Evolutionary conservation across 768 basidiomycete species (phyloP).

Genomic region (Hygrophoropsis aurantiaca): DNA sequence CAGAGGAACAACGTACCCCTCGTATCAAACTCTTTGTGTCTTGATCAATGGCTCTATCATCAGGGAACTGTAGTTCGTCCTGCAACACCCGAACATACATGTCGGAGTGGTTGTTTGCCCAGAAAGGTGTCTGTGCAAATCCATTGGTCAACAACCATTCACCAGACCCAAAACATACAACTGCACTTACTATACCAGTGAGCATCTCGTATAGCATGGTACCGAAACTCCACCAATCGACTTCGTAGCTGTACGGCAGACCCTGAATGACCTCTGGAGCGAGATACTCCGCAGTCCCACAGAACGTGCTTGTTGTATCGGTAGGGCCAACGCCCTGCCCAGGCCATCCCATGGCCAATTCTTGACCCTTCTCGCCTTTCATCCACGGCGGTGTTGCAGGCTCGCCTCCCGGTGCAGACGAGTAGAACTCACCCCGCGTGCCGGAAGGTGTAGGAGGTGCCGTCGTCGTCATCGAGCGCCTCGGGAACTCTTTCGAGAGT

Average conservation of each 20-base stretch:
- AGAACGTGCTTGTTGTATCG: constrained; percentile 85
- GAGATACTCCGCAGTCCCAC: constrained; percentile 94
- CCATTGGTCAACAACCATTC: constrained; percentile 17
- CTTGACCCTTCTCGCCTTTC: constrained; percentile 59
- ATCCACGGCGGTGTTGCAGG: constrained; percentile 76
- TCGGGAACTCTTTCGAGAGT: constrained; percentile 86
- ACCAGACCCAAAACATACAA: constrained; percentile 13
- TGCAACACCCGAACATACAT: constrained; percentile 94
- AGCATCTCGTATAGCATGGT: constrained; percentile 98
- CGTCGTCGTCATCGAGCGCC: constrained; percentile 43
- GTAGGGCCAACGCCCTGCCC: constrained; percentile 45
- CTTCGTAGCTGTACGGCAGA: constrained; percentile 85
- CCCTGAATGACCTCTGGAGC: constrained; percentile 97
- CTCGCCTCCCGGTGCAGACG: constrained; percentile 36
- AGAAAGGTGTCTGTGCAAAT: constrained; percentile 75
- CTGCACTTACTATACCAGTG: constrained; percentile 80
- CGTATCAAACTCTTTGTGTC: constrained; percentile 95
- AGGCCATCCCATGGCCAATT: constrained; percentile 57
- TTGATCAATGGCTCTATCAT: constrained; percentile 89
- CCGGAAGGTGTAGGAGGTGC: constrained; percentile 61
- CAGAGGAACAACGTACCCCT: constrained; percentile 59
- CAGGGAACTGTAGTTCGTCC: constrained; percentile 87
- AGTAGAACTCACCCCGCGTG: constrained; percentile 52
- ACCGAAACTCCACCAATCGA: constrained; percentile 98
- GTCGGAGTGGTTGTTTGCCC: constrained; percentile 89